Evolutionary conservation across 768 basidiomycete genomes (phyloP).

Genomic region (Collybia mongolica): DNA sequence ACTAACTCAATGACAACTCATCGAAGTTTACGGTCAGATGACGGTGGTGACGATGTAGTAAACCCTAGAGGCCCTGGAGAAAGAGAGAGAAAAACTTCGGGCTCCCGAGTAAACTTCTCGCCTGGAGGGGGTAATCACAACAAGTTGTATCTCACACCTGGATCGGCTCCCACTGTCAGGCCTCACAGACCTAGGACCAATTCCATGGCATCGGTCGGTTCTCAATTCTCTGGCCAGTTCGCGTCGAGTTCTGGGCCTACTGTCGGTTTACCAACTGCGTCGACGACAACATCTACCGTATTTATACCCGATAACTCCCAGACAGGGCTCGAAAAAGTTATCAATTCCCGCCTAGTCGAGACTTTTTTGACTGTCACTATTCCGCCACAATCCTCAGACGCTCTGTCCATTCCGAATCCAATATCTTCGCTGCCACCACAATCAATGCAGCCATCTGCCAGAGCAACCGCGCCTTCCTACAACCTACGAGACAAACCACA

Average conservation of each 20-base stretch:
- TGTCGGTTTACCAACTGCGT: conserved; percentile 12
- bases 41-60: conserved; percentile 32
- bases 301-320: conserved; percentile 66
- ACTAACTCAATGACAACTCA: conserved; percentile 51
- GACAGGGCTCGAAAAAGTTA: conserved; percentile 63
- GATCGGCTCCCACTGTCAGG: conserved; percentile 31
- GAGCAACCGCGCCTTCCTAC: background rate
- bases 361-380: conserved; percentile 67
- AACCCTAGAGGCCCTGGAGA: conserved; percentile 21
- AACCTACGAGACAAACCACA: conserved; percentile 4
- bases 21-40: conserved; percentile 46
- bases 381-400: conserved; percentile 13
- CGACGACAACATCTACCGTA: conserved; percentile 19
- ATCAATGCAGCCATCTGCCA: too few relatives aligned
- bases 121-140: conserved; percentile 14
- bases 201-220: conserved; percentile 48
- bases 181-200: conserved; percentile 46
- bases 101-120: conserved; percentile 43
- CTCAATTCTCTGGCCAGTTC: conserved; percentile 20
- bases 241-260: conserved; percentile 12
- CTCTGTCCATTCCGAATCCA: background rate
- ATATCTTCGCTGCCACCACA: conserved; percentile 3
- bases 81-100: conserved; percentile 41
- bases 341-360: conserved; percentile 73
- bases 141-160: conserved; percentile 17